phyloP scores from a whole-genome alignment of 208 protist genomes.

The Angomonas desouzai region DNA sequence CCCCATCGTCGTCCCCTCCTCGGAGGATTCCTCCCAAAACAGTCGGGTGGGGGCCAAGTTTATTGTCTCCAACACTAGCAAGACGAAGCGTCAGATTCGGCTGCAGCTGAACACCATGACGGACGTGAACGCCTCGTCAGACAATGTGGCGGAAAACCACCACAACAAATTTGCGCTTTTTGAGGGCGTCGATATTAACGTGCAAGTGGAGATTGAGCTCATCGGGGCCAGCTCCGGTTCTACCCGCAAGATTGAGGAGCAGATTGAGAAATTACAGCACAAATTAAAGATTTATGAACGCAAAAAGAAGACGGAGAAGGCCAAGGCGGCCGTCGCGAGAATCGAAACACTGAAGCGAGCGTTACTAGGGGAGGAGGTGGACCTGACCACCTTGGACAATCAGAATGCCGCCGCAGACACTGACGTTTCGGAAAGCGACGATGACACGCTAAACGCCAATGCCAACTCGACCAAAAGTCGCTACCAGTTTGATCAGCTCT shows the following conservation, averaged over 20 bases:
- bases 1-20: constrained; percentile 40
- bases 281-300: constrained; percentile 85
- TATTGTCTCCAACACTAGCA: constrained; percentile 75
- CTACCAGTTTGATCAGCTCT: constrained; percentile 50
- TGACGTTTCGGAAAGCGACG: constrained; percentile 72
- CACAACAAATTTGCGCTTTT: constrained; percentile 46
- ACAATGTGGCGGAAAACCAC: constrained; percentile 12
- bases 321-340: constrained; percentile 45
- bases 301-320: constrained; percentile 86
- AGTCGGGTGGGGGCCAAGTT: constrained; percentile 60
- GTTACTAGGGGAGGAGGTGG: constrained; percentile 67
- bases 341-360: constrained; percentile 56
- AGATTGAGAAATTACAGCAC: constrained; percentile 88
- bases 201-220: constrained; percentile 73
- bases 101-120: constrained; percentile 43
- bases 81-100: constrained; percentile 46
- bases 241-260: constrained; percentile 75
- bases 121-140: constrained; percentile 7
- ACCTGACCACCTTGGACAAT: constrained; percentile 33
- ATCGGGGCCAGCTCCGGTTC: constrained; percentile 51
- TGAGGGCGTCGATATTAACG: constrained; percentile 60
- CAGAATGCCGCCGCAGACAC: constrained; percentile 21
- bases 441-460: constrained; percentile 32
- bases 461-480: constrained; percentile 23
- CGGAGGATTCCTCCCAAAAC: constrained; percentile 17